A percentile compares a stretch with the other conserved stretches of the same genome.
These are phyloP conservation scores for Strobilomyces confusus DNA, from an alignment of 768 basidiomycete species.

Conservation along the genomic window DNA sequence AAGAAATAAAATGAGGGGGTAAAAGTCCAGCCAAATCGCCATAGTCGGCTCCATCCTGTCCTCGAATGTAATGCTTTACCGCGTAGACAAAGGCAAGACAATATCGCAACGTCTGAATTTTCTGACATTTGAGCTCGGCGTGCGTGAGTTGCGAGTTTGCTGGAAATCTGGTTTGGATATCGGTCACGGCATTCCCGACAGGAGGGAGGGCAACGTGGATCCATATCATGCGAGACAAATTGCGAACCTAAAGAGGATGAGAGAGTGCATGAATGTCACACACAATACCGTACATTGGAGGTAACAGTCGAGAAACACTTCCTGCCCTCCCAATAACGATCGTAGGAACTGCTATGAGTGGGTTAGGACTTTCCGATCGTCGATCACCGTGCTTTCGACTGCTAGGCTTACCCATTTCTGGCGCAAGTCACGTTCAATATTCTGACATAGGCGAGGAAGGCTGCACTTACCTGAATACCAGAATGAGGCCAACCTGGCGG, in stretches of 20 bases:
- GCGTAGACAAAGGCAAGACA: constrained; percentile 70
- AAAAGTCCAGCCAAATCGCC: constrained; percentile 65
- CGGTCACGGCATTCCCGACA: constrained; percentile 38
- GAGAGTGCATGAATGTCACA: not conserved
- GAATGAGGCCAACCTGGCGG: constrained; percentile 79
- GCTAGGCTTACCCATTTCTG: constrained; percentile 61
- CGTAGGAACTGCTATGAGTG: constrained; percentile 67
- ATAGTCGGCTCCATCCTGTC: constrained; percentile 71
- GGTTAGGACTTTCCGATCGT: not conserved
- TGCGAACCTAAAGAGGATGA: constrained; percentile 47
- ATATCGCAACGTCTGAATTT: constrained; percentile 67
- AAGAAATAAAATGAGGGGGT: constrained; percentile 59
- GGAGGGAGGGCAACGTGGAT: constrained; percentile 68
- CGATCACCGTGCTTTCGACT: not conserved
- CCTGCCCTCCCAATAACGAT: constrained; percentile 86
- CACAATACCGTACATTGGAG: constrained; percentile 45
- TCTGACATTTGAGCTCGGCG: constrained; percentile 55
- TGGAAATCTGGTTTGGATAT: constrained; percentile 51
- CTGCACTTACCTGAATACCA: constrained; percentile 71
- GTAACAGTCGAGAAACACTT: constrained; percentile 74
- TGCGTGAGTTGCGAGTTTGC: constrained; percentile 42
- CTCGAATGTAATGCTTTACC: constrained; percentile 76
- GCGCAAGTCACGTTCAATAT: not conserved
- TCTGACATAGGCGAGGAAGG: not conserved
- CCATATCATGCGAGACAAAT: constrained; percentile 77